phyloP scores from a whole-genome alignment of 2,329 filamentous ascomycete species.

The Amesomyces nigricolor region DNA sequence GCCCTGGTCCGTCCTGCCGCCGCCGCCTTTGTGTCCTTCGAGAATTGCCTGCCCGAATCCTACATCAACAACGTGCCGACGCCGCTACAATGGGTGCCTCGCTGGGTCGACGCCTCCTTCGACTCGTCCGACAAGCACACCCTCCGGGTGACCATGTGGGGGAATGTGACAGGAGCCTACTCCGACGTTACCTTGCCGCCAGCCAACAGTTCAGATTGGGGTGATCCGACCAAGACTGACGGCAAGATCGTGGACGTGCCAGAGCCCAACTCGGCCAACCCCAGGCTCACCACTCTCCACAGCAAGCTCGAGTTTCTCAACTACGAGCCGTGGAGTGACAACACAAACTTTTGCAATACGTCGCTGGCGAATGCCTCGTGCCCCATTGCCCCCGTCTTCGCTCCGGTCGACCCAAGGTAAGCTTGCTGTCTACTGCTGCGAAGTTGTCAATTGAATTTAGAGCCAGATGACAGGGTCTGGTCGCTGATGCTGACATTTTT shows the following conservation, averaged over 20 bases:
- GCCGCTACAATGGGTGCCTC: constrained; percentile 73
- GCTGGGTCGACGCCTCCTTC: constrained; percentile 69
- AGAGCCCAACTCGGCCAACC: constrained; percentile 38
- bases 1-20: constrained; percentile 39
- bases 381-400: constrained; percentile 70
- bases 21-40: constrained; percentile 68
- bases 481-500: constrained; percentile 6
- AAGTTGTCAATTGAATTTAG: background rate
- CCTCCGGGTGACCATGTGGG: constrained; percentile 76
- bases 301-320: constrained; percentile 67
- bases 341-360: constrained; percentile 60
- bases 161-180: constrained; percentile 77
- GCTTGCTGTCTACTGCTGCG: constrained; percentile 20
- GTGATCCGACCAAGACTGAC: constrained; percentile 50
- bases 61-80: constrained; percentile 51
- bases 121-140: constrained; percentile 56
- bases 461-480: background rate
- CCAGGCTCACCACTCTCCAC: constrained; percentile 67
- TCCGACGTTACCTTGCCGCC: constrained; percentile 54
- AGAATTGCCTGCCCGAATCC: constrained; percentile 71
- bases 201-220: constrained; percentile 55
- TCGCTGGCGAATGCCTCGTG: constrained; percentile 58
- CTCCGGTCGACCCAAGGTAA: constrained; percentile 36
- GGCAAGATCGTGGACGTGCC: constrained; percentile 74
- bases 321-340: constrained; percentile 60